Evolutionary conservation across 2,329 filamentous ascomycete genomes (phyloP).

Genomic region (Fusarium sp.): DNA sequence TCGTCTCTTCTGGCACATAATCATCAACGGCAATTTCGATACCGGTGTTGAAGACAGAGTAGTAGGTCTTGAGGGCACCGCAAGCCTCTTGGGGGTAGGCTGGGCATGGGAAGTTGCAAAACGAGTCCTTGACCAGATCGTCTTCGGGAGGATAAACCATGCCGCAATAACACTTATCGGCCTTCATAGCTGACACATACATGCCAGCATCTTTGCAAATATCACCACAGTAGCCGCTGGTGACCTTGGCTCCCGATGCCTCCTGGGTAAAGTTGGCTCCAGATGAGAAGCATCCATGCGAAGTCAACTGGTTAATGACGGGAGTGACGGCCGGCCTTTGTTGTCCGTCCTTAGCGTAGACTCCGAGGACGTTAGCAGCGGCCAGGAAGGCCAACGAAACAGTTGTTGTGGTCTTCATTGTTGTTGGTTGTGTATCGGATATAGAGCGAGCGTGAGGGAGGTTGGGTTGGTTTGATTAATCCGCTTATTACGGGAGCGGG

Average conservation of each 20-base stretch:
- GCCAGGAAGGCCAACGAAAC: constrained; percentile 46
- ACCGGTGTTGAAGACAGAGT: constrained; percentile 65
- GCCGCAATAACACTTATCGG: constrained; percentile 80
- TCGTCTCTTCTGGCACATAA: constrained; percentile 10
- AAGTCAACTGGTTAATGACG: constrained; percentile 51
- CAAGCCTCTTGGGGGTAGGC: constrained; percentile 74
- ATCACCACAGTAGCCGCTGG: constrained; percentile 56
- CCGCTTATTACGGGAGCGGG: background rate
- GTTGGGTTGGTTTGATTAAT: constrained; percentile 1
- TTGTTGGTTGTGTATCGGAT: constrained; percentile 11
- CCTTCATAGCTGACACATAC: constrained; percentile 72
- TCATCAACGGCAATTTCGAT: constrained; percentile 52
- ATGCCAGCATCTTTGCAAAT: constrained; percentile 58
- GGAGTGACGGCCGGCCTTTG: constrained; percentile 56
- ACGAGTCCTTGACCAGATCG: constrained; percentile 64
- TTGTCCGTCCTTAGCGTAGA: constrained; percentile 22
- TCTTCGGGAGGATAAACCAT: constrained; percentile 71
- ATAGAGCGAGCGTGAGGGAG: constrained; percentile 31
- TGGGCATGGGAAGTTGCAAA: constrained; percentile 75
- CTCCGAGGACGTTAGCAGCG: constrained; percentile 41
- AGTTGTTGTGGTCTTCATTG: constrained; percentile 49
- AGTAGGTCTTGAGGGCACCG: constrained; percentile 52
- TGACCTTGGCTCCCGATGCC: constrained; percentile 37
- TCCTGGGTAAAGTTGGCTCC: constrained; percentile 53
- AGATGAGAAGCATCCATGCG: constrained; percentile 65